These are phyloP conservation scores for Crepidotus variabilis DNA, from an alignment of 768 basidiomycete species.

Conservation along the genomic window DNA sequence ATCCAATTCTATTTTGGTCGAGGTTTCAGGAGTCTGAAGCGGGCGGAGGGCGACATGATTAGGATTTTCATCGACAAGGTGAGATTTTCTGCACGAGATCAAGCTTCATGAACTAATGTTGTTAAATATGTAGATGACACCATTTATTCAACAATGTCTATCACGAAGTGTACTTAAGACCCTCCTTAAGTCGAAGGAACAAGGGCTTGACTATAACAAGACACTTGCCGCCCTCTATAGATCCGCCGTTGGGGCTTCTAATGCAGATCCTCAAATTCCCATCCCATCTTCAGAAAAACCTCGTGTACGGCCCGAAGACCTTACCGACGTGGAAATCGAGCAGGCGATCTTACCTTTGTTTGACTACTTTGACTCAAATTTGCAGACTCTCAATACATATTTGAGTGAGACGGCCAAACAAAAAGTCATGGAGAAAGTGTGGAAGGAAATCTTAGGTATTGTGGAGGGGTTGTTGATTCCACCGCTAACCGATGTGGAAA, in stretches of 20 bases:
- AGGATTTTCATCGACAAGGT: slow-evolving; percentile 98
- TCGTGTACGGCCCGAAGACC: slow-evolving; percentile 70
- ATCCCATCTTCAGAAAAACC: slow-evolving; percentile 73
- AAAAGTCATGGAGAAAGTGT: slow-evolving; percentile 88
- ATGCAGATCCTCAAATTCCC: slow-evolving; percentile 74
- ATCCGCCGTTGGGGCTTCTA: slow-evolving; percentile 63
- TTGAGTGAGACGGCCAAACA: slow-evolving; percentile 82
- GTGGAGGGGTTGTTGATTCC: slow-evolving; percentile 90
- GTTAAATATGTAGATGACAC: slow-evolving; percentile 79
- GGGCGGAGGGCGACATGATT: slow-evolving; percentile 94
- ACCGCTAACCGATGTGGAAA: slow-evolving; percentile 77
- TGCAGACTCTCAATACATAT: slow-evolving; percentile 86
- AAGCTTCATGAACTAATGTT: background rate
- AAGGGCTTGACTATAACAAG: slow-evolving; percentile 81
- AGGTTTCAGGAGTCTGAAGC: slow-evolving; percentile 89
- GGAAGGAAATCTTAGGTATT: slow-evolving; percentile 91
- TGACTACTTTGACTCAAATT: slow-evolving; percentile 94
- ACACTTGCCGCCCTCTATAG: slow-evolving; percentile 82
- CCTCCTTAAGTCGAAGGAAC: slow-evolving; percentile 59
- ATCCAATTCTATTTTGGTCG: slow-evolving; percentile 97
- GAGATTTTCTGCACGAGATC: slow-evolving; percentile 10
- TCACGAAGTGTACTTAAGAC: slow-evolving; percentile 75
- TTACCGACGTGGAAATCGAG: slow-evolving; percentile 94
- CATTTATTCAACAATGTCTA: slow-evolving; percentile 84
- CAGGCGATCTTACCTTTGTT: slow-evolving; percentile 87